Conservation (phyloP, 768 basidiomycete species). For the Amanita fuliginea region DNA sequence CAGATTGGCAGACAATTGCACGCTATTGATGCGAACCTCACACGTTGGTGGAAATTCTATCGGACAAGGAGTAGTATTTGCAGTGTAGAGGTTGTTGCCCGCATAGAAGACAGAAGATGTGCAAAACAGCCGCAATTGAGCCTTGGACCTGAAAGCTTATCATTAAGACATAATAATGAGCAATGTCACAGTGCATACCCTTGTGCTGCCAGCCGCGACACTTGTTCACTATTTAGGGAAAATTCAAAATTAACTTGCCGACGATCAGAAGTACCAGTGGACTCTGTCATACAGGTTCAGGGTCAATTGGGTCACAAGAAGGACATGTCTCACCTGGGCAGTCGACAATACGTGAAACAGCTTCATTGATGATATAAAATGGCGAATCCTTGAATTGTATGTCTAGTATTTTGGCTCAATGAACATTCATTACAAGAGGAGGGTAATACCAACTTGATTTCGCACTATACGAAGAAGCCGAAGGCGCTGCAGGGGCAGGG, state of each 20-base stretch:
- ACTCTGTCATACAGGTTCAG: conserved; percentile 37
- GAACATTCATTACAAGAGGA: background rate
- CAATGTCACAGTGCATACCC: conserved; percentile 28
- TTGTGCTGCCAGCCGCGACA: conserved; percentile 43
- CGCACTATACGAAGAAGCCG: conserved; percentile 26
- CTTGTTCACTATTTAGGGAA: conserved; percentile 54
- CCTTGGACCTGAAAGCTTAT: conserved; percentile 37
- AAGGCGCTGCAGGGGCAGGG: conserved; percentile 20
- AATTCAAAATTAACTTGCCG: conserved; percentile 53
- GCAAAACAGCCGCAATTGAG: conserved; percentile 81
- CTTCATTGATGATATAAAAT: conserved; percentile 59
- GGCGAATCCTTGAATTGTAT: conserved; percentile 76
- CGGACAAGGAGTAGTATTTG: conserved; percentile 45
- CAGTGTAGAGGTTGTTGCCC: conserved; percentile 40
- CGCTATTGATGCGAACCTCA: conserved; percentile 79
- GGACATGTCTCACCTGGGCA: conserved; percentile 56
- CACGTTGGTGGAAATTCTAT: conserved; percentile 89
- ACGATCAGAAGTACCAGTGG: conserved; percentile 68
- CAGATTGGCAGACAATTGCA: conserved; percentile 58
- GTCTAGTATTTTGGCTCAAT: conserved; percentile 23
- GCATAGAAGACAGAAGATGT: conserved; percentile 73
- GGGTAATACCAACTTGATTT: conserved; percentile 6
- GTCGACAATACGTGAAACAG: conserved; percentile 54
- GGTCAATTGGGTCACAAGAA: conserved; percentile 4
- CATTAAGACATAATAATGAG: conserved; percentile 7